These are phyloP conservation scores for Dendrobium officinale DNA, from an alignment of 106 monocot genomes.

Conservation along the genomic window DNA sequence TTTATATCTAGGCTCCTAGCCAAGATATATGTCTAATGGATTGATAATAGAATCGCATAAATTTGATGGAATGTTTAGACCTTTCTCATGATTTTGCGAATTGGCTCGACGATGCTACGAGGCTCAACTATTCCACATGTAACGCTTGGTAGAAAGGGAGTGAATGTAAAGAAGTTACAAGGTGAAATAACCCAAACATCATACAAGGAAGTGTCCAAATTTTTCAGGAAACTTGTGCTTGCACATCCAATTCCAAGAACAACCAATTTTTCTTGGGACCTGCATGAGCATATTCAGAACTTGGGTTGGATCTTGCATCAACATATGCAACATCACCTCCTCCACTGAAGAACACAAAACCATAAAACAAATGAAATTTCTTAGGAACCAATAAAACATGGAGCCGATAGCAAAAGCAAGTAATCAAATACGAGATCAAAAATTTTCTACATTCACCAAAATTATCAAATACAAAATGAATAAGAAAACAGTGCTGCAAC, in stretches of 20 bases:
- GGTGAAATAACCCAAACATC: conserved; percentile 80
- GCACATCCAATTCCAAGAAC: conserved; percentile 91
- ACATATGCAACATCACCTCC: conserved; percentile 63
- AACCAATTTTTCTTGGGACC: conserved; percentile 64
- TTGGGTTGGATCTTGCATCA: conserved; percentile 33
- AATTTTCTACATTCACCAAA: too few species aligned
- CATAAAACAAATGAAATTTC: background rate
- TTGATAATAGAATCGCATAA: too few species aligned
- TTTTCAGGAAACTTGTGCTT: conserved; percentile 75
- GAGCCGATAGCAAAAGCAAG: background rate
- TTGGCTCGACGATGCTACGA: too few species aligned
- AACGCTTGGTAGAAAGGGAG: too few species aligned
- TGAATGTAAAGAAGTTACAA: conserved; percentile 90
- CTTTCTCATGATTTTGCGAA: too few species aligned
- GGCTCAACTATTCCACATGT: too few species aligned
- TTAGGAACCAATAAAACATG: background rate
- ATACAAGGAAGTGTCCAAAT: conserved; percentile 58
- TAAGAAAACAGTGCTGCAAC: too few species aligned
- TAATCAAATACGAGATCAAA: too few species aligned
- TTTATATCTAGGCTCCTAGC: too few species aligned
- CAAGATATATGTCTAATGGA: too few species aligned
- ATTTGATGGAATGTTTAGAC: too few species aligned
- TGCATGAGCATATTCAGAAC: conserved; percentile 12
- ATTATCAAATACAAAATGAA: too few species aligned
- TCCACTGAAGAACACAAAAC: conserved; percentile 22